A percentile compares a stretch with the other conserved stretches of the same genome.
Conservation (phyloP, 176 grass and related monocot species). For the Raddia distichophylla region DNA sequence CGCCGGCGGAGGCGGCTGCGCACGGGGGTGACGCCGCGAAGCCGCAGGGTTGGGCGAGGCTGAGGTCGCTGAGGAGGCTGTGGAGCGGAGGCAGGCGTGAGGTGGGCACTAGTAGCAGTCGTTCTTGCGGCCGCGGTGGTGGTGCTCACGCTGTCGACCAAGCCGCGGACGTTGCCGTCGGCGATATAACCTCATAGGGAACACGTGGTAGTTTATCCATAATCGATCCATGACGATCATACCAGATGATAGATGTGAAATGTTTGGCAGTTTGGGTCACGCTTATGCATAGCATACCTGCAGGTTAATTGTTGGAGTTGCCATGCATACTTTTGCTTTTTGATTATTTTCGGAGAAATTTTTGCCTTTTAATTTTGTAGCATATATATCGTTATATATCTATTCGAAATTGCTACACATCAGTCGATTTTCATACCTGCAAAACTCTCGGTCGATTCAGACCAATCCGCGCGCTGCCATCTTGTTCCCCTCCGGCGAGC, state of each 20-base stretch:
- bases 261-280: not conserved
- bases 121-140: slow-evolving; percentile 38
- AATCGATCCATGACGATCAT: not conserved
- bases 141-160: slow-evolving; percentile 11
- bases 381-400: no score
- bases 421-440: no score
- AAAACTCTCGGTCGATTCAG: no score
- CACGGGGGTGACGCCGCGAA: not conserved
- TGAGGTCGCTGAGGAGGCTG: slow-evolving; percentile 39
- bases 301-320: no score
- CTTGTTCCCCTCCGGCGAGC: no score
- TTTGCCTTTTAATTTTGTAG: no score
- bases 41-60: slow-evolving; percentile 17
- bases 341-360: no score
- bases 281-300: no score
- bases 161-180: slow-evolving; percentile 31
- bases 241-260: not conserved
- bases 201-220: not conserved
- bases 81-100: slow-evolving; percentile 42
- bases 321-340: no score
- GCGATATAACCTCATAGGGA: slow-evolving; percentile 1
- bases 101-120: slow-evolving; percentile 45
- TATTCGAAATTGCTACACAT: no score
- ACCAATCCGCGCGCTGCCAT: no score
- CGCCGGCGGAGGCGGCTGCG: slow-evolving; percentile 19